Evolutionary conservation across 768 basidiomycete species (phyloP), one percentile per base, ranked within the genome.

Genomic region (Lactifluus echinatus): DNA sequence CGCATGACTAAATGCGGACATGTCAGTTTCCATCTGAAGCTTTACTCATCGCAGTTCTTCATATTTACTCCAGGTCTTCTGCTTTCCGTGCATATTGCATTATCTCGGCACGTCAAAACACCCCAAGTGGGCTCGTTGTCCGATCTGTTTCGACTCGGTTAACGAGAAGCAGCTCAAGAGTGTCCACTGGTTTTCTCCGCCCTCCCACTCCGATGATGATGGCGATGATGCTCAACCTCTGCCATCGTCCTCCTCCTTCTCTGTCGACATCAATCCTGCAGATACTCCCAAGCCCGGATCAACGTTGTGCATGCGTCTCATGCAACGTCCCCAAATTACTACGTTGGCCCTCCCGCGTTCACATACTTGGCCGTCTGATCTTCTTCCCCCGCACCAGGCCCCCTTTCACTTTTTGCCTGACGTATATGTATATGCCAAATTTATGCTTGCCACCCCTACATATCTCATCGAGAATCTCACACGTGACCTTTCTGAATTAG

Each of bases 1-100:
- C 78, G 94, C 49, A 93, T 93, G 85, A 97, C 94, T 23, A 95
- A 92, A 75, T 98, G 94, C 64, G 95, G 94, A 47, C 96, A 99
- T 80, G 93, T 95, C 65, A 73, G 90, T 85, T 21, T 58, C 43
- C 37, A 43, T 49, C 55, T 50, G 49, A 54, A 19, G 8, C 15
- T 31, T 33, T 39, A 17, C 63, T 19, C 36, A 37, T 53, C 24
- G 57, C 56, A 48, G 60, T 45, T 21, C 62, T 37, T 64, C 59
- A 50, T 47, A 59, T 45, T 52, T 58, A 15, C 17, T 43, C 15
- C 63, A 95, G 93, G 84, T 96, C 42, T 98, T 85, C 72, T 98
- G 95, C 71, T 94, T 86, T 69, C 88, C 93, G 17, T 97, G 94
- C 72, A 90, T 95, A 55, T 75, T 97, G 42, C 93, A 93, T 69